Evolutionary conservation across 2,329 filamentous ascomycete species (phyloP).

Genomic region (Botrytis fabae): DNA sequence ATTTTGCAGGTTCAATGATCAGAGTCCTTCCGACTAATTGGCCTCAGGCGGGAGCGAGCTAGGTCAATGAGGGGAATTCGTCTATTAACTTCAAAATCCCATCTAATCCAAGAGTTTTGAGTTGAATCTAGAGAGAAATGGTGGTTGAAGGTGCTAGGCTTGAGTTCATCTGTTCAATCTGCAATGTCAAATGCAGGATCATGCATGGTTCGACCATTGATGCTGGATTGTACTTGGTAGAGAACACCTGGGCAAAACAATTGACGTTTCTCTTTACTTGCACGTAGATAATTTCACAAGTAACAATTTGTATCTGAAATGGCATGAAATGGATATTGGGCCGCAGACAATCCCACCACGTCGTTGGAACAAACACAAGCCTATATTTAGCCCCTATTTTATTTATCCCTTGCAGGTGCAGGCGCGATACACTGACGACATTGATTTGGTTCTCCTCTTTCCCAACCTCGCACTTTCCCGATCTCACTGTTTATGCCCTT

Average conservation of each 20-base stretch:
- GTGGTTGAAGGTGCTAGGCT: neutral
- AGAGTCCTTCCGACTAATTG: neutral
- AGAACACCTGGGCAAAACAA: neutral
- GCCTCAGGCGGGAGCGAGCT: too few species aligned
- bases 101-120: neutral
- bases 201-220: neutral
- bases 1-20: neutral
- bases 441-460: neutral
- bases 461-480: constrained; percentile 4
- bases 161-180: neutral
- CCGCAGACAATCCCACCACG: neutral
- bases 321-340: neutral
- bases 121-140: neutral
- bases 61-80: neutral
- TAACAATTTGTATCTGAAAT: neutral
- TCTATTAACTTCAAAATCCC: neutral
- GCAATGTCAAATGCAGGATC: neutral
- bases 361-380: neutral
- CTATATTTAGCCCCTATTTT: constrained; percentile 15
- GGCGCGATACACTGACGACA: constrained; percentile 7
- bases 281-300: neutral
- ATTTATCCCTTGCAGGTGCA: constrained; percentile 4
- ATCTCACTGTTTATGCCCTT: neutral
- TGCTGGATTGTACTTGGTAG: neutral
- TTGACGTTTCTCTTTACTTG: neutral